phyloP scores from a whole-genome alignment of 1,139 yeast genomes.

The Eremothecium cymbalariae region DNA sequence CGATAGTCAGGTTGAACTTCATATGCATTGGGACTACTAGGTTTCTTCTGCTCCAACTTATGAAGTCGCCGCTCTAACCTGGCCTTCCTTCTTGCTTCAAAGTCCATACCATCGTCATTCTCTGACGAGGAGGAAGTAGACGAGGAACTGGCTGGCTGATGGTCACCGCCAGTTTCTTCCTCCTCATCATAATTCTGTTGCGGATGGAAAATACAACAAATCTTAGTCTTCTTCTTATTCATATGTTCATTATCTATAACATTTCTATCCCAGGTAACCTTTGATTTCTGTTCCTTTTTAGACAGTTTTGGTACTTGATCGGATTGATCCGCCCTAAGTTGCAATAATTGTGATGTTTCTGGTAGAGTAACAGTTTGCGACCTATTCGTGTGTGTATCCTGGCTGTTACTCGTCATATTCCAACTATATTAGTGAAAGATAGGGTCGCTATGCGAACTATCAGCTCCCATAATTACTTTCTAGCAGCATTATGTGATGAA shows the following conservation, averaged over 20 bases:
- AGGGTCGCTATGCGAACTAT: no score
- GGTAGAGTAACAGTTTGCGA: constrained; percentile 20
- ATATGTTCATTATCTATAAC: constrained; percentile 84
- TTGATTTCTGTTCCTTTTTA: constrained; percentile 30
- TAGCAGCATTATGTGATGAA: no score
- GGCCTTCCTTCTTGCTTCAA: constrained; percentile 27
- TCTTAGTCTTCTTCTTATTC: constrained; percentile 80
- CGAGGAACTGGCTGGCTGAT: constrained; percentile 20
- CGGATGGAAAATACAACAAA: constrained; percentile 94
- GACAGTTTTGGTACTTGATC: constrained; percentile 3
- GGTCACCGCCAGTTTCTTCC: constrained; percentile 29
- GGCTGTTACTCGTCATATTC: constrained; percentile 1
- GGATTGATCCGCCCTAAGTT: constrained; percentile 19
- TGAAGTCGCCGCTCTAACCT: constrained; percentile 29
- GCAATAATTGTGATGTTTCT: constrained; percentile 18
- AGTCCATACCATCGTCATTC: constrained; percentile 19
- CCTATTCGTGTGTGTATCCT: constrained; percentile 8
- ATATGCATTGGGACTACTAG: constrained; percentile 57
- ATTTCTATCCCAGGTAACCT: constrained; percentile 77
- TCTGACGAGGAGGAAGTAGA: constrained; percentile 30
- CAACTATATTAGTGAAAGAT: no score
- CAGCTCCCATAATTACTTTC: no score
- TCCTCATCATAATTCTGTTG: constrained; percentile 55
- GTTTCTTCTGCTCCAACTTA: constrained; percentile 21
- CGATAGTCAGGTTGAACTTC: constrained; percentile 63